A percentile compares a stretch with the other conserved stretches of the same genome.
These are phyloP conservation scores for Alternaria rosae DNA, from an alignment of 2,329 filamentous ascomycete species.

Conservation along the genomic window DNA sequence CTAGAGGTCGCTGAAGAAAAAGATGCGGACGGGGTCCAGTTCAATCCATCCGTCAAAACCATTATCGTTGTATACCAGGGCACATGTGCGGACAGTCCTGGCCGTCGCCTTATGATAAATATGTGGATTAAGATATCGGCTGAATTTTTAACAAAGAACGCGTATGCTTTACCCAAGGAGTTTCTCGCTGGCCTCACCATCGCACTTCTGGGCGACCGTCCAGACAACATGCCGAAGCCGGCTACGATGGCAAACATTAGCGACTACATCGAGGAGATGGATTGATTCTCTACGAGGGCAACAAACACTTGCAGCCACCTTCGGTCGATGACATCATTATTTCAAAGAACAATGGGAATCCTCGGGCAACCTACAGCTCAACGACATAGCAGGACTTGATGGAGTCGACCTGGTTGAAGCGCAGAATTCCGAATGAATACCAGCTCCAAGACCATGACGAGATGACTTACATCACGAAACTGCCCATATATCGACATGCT, in stretches of 20 bases:
- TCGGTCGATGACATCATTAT: too few relatives aligned
- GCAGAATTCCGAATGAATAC: too few relatives aligned
- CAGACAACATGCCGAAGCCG: neutral
- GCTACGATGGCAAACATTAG: neutral
- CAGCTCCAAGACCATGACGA: too few relatives aligned
- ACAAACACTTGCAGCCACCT: rapidly evolving
- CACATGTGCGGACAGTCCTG: neutral
- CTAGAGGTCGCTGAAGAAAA: too few relatives aligned
- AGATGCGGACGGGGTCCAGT: too few relatives aligned
- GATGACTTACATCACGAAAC: too few relatives aligned
- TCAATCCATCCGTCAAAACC: too few relatives aligned
- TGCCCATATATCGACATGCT: too few relatives aligned
- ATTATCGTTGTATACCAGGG: neutral
- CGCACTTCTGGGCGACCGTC: neutral
- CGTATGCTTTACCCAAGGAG: rapidly evolving
- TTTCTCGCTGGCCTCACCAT: neutral
- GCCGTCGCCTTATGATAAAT: neutral
- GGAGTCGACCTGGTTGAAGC: too few relatives aligned
- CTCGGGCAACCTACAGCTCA: too few relatives aligned
- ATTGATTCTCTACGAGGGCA: neutral
- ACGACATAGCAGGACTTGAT: too few relatives aligned
- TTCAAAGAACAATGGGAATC: too few relatives aligned
- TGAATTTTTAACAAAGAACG: rapidly evolving
- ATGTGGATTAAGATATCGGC: rapidly evolving
- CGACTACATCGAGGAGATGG: neutral